Conservation (phyloP, 2,329 filamentous ascomycete species). For the Pleochaeta shiraiana region DNA sequence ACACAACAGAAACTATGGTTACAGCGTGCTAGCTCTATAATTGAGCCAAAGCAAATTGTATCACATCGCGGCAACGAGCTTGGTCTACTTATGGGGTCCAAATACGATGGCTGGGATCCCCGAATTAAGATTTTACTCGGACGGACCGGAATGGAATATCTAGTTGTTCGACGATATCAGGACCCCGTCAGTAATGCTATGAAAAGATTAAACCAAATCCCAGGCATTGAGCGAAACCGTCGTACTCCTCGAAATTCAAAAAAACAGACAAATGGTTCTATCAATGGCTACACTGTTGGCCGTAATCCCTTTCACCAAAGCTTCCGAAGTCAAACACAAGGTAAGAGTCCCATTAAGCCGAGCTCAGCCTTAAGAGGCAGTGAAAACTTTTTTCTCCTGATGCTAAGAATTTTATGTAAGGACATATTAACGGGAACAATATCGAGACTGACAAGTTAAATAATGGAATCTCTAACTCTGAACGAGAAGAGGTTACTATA, state of each 20-base stretch:
- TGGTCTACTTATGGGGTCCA: constrained; percentile 22
- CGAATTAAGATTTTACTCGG: constrained; percentile 43
- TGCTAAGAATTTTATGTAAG: too few relatives aligned
- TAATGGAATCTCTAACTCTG: constrained; percentile 17
- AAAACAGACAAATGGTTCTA: constrained; percentile 12
- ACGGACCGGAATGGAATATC: constrained; percentile 48
- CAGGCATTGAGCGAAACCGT: constrained; percentile 28
- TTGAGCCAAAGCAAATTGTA: constrained; percentile 36
- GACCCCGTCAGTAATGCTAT: constrained; percentile 46
- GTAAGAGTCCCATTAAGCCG: not conserved
- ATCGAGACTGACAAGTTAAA: not conserved
- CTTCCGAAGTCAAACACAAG: constrained; percentile 12
- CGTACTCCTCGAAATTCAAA: constrained; percentile 24
- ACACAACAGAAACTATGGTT: constrained; percentile 59
- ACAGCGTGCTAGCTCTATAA: constrained; percentile 48
- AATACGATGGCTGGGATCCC: constrained; percentile 37
- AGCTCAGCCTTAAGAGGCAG: not conserved
- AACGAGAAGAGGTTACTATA: constrained; percentile 26
- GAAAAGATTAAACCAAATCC: constrained; percentile 28
- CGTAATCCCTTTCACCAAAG: constrained; percentile 22
- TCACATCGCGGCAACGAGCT: constrained; percentile 17
- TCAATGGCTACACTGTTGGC: constrained; percentile 12
- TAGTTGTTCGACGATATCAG: constrained; percentile 50
- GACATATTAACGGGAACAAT: too few relatives aligned
- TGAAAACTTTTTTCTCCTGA: constrained; percentile 12